Percentiles rank a stretch among this genome's conserved stretches.
phyloP scores from a whole-genome alignment of 1,139 yeast species.

The Zygosaccharomyces pseudobailii region DNA sequence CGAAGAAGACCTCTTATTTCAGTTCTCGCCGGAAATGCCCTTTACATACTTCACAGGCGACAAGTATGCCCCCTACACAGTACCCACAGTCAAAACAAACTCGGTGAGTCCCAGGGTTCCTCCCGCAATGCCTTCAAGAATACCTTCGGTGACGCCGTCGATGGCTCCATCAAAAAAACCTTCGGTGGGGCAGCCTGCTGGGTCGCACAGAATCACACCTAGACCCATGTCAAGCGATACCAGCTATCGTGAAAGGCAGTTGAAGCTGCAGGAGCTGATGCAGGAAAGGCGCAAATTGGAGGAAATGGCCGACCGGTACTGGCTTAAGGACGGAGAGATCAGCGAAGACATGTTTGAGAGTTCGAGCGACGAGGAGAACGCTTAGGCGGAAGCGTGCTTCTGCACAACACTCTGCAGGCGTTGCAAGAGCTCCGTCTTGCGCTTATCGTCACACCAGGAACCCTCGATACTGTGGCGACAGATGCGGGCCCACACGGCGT shows the following conservation, averaged over 20 bases:
- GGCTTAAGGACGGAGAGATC: slow-evolving; percentile 25
- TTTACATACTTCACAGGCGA: background rate
- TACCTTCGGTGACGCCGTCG: background rate
- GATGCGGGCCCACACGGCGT: slow-evolving; percentile 53
- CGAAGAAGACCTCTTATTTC: slow-evolving; percentile 1
- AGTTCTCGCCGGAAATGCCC: slow-evolving; percentile 1
- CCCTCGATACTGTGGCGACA: slow-evolving; percentile 62
- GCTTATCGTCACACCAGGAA: slow-evolving; percentile 60
- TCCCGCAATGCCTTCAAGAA: background rate
- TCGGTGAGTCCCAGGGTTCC: background rate
- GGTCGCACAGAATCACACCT: background rate
- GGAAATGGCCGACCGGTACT: slow-evolving; percentile 20
- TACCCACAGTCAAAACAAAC: background rate
- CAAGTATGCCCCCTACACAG: slow-evolving; percentile 1
- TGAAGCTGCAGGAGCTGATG: slow-evolving; percentile 9
- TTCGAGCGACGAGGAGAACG: slow-evolving; percentile 29
- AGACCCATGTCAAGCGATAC: background rate
- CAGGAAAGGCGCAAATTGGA: slow-evolving; percentile 13
- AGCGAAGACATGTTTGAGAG: slow-evolving; percentile 30
- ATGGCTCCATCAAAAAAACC: background rate
- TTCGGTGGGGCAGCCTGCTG: background rate
- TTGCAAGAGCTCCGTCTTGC: slow-evolving; percentile 41
- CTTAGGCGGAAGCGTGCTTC: slow-evolving; percentile 36
- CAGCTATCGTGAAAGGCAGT: slow-evolving; percentile 3
- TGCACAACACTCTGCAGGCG: slow-evolving; percentile 45